These are phyloP conservation scores for Peribolospora baueri DNA, from an alignment of 768 basidiomycete species.

Conservation along the genomic window DNA sequence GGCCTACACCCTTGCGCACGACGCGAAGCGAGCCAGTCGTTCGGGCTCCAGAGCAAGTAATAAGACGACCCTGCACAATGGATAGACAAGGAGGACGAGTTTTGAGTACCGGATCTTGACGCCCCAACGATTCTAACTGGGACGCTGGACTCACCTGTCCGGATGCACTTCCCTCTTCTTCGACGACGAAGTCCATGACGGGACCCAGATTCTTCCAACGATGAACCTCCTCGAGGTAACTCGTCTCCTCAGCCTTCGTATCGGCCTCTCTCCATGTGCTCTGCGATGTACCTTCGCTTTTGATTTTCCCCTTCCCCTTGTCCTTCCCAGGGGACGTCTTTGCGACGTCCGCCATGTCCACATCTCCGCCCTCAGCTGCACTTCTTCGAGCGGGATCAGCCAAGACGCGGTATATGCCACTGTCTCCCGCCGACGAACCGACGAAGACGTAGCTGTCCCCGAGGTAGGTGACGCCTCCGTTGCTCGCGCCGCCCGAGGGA, in stretches of 20 bases:
- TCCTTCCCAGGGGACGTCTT: not conserved
- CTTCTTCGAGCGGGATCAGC: no score
- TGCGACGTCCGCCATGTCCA: no score
- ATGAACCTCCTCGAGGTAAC: slow-evolving; percentile 35
- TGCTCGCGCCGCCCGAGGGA: no score
- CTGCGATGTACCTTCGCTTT: not conserved
- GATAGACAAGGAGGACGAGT: not conserved
- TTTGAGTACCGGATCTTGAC: not conserved
- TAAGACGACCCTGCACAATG: slow-evolving; percentile 37
- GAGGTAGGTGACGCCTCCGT: slow-evolving; percentile 38
- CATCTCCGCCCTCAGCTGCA: no score
- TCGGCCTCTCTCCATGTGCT: no score
- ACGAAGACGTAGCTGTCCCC: slow-evolving; percentile 44
- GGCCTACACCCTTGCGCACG: slow-evolving; percentile 58
- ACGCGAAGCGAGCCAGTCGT: slow-evolving; percentile 53
- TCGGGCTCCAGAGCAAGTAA: slow-evolving; percentile 62
- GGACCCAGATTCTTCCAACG: slow-evolving; percentile 56
- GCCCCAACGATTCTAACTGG: not conserved
- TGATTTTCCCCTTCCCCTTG: not conserved
- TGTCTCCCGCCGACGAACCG: slow-evolving; percentile 60
- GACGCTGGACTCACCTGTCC: slow-evolving; percentile 31
- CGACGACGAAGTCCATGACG: slow-evolving; percentile 52
- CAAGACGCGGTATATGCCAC: slow-evolving; percentile 12
- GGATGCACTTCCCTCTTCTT: slow-evolving; percentile 38
- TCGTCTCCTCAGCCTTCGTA: no score